phyloP scores from a whole-genome alignment of 2,329 filamentous ascomycete species.

The Monilinia fructigena region DNA sequence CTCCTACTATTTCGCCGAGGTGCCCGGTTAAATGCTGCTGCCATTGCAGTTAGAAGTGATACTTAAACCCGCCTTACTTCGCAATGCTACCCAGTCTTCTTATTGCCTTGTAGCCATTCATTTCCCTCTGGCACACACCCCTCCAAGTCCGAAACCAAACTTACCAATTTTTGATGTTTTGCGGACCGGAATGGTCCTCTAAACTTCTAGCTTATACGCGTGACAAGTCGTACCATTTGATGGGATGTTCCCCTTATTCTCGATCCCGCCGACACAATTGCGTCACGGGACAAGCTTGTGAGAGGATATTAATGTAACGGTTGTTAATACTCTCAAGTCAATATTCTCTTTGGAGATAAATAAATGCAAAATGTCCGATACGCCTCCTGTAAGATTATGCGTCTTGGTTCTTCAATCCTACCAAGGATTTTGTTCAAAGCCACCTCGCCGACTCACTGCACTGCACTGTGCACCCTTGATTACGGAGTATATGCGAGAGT shows the following conservation, averaged over 20 bases:
- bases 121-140: not conserved
- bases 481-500: not conserved
- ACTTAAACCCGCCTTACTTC: not conserved
- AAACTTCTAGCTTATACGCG: no score
- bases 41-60: not conserved
- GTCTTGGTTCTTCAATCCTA: not conserved
- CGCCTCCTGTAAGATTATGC: no score
- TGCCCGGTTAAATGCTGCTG: constrained; percentile 5
- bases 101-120: not conserved
- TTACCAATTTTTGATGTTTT: not conserved
- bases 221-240: not conserved
- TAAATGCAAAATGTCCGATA: not conserved
- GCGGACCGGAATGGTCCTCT: not conserved
- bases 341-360: no score
- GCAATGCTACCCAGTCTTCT: not conserved
- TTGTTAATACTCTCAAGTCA: not conserved
- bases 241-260: constrained; percentile 1
- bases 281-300: not conserved
- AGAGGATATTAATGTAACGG: not conserved
- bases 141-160: not conserved
- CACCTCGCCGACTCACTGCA: not conserved
- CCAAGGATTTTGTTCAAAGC: not conserved
- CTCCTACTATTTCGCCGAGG: not conserved
- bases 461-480: not conserved
- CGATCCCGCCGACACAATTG: not conserved